A percentile compares a stretch with the other conserved stretches of the same genome.
These are phyloP conservation scores for Fraxinus excelsior DNA, from an alignment of 257 asterid genomes.

Conservation along the genomic window DNA sequence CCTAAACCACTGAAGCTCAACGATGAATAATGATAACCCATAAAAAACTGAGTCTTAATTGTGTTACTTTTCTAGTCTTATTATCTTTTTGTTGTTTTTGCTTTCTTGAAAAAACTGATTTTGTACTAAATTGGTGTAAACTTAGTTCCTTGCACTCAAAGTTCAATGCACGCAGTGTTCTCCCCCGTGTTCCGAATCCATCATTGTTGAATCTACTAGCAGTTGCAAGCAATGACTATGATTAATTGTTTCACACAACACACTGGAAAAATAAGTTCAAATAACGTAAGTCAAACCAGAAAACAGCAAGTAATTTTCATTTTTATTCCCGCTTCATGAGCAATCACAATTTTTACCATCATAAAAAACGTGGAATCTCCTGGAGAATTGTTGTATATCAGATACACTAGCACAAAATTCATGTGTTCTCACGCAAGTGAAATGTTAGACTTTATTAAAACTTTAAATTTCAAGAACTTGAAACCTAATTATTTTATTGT, in stretches of 20 bases:
- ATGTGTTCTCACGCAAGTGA: not conserved
- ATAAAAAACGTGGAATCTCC: not conserved
- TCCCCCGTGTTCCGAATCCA: constrained; percentile 46
- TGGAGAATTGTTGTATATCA: not conserved
- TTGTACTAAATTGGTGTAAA: too few species aligned
- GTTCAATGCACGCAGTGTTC: too few species aligned
- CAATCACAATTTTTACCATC: not conserved
- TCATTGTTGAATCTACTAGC: constrained; percentile 55
- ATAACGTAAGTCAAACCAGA: not conserved
- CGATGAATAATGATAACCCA: too few species aligned
- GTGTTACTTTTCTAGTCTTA: too few species aligned
- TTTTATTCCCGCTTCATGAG: not conserved
- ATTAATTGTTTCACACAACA: not conserved
- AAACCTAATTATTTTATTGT: too few species aligned
- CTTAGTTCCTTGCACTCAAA: too few species aligned
- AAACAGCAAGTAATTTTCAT: not conserved
- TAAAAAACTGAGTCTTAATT: too few species aligned
- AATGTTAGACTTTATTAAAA: too few species aligned
- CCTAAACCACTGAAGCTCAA: too few species aligned
- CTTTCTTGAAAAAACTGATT: too few species aligned
- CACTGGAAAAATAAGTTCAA: not conserved
- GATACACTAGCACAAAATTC: not conserved
- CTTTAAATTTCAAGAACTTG: too few species aligned
- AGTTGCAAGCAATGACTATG: constrained; percentile 40
- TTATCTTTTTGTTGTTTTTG: too few species aligned